Base-by-base conservation (phyloP, 495 filamentous ascomycete genomes). In the Extremus antarcticus region DNA sequence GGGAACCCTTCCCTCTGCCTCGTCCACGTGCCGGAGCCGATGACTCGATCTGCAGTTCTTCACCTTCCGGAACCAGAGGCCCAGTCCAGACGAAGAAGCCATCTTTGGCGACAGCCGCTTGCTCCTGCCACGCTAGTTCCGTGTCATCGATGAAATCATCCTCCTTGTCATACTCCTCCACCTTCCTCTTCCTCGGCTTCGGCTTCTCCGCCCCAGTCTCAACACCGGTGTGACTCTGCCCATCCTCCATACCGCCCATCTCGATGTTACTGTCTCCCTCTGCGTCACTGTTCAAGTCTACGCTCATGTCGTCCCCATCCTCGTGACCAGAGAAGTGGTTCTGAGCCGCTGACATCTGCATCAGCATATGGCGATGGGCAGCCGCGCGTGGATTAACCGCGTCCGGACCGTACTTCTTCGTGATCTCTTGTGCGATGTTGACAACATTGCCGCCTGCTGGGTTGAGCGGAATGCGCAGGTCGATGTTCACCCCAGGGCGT, bases 101-200 rank as follows among this genome's bases (percentile, higher is more conserved):
- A 54, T 97, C 94, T 60, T 90, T 87, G 53, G 87, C 91, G 20
- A 90, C 89, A 17, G 90, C 88, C 20, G 92, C 91, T 66, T 91
- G 87, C 68, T 95, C 88, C 71, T 97, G 89, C 89, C 90, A 98
- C 8, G 91, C 78, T 71, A 95, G 64, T 65, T 98, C 92, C 15
- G 88, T 91, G 68, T 98, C 92, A 65, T 98, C 92, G 53, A 98
- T 91, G 66, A 98, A 98, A 32, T 90, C 91, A 64, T 98, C 92
- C 51, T 92, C 88, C 59, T 88, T 88, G 70, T 96, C 90, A 63
- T 98, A 98, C 57, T 94, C 87, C 62, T 98, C 92, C 58, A 90
- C 84, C 72, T 92, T 94, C 71, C 86, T 84, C 67, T 80, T 80
- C 35, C 80, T 78, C 63, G 85, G 86, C 25, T 49, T 50, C 11